phyloP scores from a whole-genome alignment of 306 rosid species.

The Ochetophila trinervis region DNA sequence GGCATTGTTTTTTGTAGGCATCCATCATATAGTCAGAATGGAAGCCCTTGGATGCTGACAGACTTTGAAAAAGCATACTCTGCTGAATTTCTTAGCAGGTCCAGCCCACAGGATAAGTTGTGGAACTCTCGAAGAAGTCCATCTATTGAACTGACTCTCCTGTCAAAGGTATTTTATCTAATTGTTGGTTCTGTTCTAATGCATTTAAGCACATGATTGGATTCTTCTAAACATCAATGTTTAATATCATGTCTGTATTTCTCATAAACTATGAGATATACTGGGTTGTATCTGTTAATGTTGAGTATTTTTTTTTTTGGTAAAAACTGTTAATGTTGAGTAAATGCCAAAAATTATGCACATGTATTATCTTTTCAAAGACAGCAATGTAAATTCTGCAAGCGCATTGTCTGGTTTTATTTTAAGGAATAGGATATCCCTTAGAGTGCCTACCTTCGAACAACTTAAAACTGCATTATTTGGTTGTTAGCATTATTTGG shows the following conservation, averaged over 20 bases:
- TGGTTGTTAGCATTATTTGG: too few species aligned
- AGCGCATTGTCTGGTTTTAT: too few species aligned
- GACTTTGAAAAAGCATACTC: conserved; percentile 30
- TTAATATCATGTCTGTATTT: too few species aligned
- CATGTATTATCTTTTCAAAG: neutral
- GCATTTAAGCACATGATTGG: too few species aligned
- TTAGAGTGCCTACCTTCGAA: too few species aligned
- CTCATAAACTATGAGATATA: neutral
- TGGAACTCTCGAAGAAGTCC: conserved; percentile 37
- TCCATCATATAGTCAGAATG: conserved; percentile 31
- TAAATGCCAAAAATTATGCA: neutral
- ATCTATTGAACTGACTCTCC: conserved; percentile 63
- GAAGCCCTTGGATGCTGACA: conserved; percentile 23
- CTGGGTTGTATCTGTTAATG: neutral
- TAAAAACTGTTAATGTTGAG: too few species aligned
- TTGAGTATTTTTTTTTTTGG: too few species aligned
- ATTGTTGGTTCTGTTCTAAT: neutral
- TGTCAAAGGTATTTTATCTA: conserved; percentile 46
- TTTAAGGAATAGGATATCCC: too few species aligned
- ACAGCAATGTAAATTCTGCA: too few species aligned
- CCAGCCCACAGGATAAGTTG: conserved; percentile 43
- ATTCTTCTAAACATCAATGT: too few species aligned
- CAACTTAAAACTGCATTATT: too few species aligned
- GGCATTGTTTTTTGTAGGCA: conserved; percentile 34
- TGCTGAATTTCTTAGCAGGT: conserved; percentile 70